phyloP scores from a whole-genome alignment of 179 eudicot species.

The Beta lomatogona region DNA sequence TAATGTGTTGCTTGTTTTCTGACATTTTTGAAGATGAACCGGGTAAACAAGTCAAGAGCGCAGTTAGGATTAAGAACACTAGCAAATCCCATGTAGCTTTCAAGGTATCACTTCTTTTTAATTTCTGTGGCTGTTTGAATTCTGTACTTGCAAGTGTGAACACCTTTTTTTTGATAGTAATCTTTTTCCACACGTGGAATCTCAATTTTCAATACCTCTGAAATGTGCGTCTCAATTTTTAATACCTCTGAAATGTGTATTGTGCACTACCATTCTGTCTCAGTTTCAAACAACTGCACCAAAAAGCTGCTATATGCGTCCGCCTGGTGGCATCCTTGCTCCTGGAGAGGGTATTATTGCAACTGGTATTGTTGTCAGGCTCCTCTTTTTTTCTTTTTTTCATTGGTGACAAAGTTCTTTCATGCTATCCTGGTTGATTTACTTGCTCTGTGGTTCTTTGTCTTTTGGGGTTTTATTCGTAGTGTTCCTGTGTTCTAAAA shows the following conservation, averaged over 20 bases:
- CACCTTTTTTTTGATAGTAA: too few species aligned
- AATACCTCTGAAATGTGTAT: slow-evolving; percentile 7
- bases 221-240: background rate
- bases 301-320: slow-evolving; percentile 81
- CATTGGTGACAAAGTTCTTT: background rate
- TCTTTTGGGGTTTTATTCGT: background rate
- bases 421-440: background rate
- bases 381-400: background rate
- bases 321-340: slow-evolving; percentile 81
- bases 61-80: slow-evolving; percentile 73
- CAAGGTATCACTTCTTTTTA: slow-evolving; percentile 51
- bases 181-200: background rate
- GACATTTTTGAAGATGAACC: slow-evolving; percentile 61
- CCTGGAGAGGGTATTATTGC: slow-evolving; percentile 73
- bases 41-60: slow-evolving; percentile 88
- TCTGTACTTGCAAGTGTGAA: background rate
- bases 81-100: slow-evolving; percentile 81
- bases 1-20: slow-evolving; percentile 24
- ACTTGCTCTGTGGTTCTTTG: slow-evolving; percentile 1
- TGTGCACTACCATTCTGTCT: slow-evolving; percentile 12
- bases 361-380: slow-evolving; percentile 48
- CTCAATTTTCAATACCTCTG: background rate
- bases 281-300: slow-evolving; percentile 93
- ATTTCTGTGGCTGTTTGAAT: background rate
- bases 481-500: background rate